Evolutionary conservation across 306 rosid species (phyloP).

Genomic region (Benincasa hispida): DNA sequence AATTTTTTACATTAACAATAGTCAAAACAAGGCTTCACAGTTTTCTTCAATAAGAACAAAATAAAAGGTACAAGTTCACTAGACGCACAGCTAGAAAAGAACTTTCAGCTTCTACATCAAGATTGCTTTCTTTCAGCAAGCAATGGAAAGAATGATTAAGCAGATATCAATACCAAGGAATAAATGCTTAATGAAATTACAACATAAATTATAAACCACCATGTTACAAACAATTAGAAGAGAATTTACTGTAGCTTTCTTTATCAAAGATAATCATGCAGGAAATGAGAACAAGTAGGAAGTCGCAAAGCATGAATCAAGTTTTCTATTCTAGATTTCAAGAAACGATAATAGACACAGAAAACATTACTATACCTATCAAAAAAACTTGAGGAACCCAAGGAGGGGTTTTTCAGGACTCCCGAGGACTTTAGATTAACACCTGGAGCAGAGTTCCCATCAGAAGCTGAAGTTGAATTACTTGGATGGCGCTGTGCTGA

Average conservation of each 20-base stretch:
- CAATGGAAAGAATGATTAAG: neutral
- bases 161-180: neutral
- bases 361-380: constrained; percentile 44
- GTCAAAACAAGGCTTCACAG: neutral
- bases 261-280: neutral
- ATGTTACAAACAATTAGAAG: neutral
- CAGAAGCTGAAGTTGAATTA: constrained; percentile 18
- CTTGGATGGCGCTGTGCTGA: constrained; percentile 24
- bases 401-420: constrained; percentile 31
- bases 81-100: neutral
- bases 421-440: constrained; percentile 22
- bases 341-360: constrained; percentile 2
- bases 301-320: neutral
- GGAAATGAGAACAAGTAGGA: neutral
- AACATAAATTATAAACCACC: neutral
- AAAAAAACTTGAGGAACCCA: constrained; percentile 46
- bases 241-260: neutral
- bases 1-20: neutral
- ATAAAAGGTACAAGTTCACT: neutral
- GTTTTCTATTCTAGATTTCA: neutral
- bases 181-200: neutral
- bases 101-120: neutral
- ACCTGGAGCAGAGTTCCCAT: constrained; percentile 12
- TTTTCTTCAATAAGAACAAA: neutral
- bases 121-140: neutral